Conservation (phyloP, 2,329 filamentous ascomycete genomes). For the Hypoxylon sp. region DNA sequence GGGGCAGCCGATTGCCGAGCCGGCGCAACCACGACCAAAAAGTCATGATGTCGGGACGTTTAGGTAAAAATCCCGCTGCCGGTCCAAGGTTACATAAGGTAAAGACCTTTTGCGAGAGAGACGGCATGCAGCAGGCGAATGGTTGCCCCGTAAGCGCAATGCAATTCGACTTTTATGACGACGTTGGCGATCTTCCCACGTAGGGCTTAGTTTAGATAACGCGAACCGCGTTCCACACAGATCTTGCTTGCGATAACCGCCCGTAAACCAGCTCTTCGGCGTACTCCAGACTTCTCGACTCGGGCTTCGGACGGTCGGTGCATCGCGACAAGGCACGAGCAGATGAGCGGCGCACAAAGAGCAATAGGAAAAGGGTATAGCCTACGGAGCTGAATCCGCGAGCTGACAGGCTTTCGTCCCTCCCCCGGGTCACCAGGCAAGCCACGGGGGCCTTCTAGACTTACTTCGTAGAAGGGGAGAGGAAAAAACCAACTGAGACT, state of each 20-base stretch:
- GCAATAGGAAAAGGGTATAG: background rate
- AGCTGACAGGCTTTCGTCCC: background rate
- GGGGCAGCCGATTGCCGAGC: conserved; percentile 6
- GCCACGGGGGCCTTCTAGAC: no score
- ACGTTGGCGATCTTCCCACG: no score
- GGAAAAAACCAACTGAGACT: background rate
- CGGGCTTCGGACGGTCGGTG: conserved; percentile 25
- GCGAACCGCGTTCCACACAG: background rate
- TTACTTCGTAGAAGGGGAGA: no score
- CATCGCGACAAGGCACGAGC: conserved; percentile 8
- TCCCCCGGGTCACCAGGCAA: no score
- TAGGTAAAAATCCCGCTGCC: background rate
- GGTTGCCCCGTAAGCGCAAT: background rate
- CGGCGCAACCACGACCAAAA: conserved; percentile 2
- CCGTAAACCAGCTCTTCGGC: background rate
- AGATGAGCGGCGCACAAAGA: background rate
- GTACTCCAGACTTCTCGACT: background rate
- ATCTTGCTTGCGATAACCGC: background rate
- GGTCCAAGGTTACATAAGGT: no score
- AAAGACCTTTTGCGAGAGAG: no score
- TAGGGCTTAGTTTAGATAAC: background rate
- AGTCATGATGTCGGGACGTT: background rate
- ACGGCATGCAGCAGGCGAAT: background rate
- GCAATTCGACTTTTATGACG: no score
- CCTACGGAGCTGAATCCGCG: conserved; percentile 1